Percentiles rank a stretch among this genome's conserved stretches.
Evolutionary conservation across 2,329 filamentous ascomycete genomes (phyloP).

Genomic region (Stachybotrys echinatus): DNA sequence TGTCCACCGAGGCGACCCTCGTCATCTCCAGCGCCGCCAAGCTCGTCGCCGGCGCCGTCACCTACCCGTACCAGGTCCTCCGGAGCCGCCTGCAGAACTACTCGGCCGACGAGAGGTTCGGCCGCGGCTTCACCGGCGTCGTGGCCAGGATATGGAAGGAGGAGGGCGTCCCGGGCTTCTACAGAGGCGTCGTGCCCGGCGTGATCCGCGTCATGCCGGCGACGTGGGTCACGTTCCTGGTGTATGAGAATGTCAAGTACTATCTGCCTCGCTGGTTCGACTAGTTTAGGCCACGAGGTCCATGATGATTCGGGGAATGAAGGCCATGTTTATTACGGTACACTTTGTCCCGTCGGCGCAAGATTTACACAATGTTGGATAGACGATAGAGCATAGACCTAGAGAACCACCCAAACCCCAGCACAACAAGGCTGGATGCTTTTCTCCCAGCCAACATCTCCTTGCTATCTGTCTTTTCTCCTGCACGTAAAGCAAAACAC

Average conservation of each 20-base stretch:
- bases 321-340: too few species aligned
- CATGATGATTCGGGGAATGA: too few species aligned
- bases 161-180: slow-evolving; percentile 81
- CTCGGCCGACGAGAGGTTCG: slow-evolving; percentile 70
- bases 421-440: too few species aligned
- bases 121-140: slow-evolving; percentile 65
- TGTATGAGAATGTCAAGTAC: slow-evolving; percentile 89
- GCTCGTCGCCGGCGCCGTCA: slow-evolving; percentile 80
- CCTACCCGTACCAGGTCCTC: slow-evolving; percentile 94
- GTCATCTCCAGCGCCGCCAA: slow-evolving; percentile 76
- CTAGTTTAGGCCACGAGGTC: not conserved
- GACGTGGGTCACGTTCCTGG: slow-evolving; percentile 93
- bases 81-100: slow-evolving; percentile 86
- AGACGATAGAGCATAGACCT: not conserved
- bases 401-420: not conserved
- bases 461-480: too few species aligned
- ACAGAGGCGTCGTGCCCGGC: slow-evolving; percentile 84
- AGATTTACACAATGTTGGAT: too few species aligned
- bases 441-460: too few species aligned
- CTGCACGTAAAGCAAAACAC: too few species aligned
- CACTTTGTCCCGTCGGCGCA: too few species aligned
- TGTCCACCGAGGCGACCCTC: slow-evolving; percentile 74
- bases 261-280: slow-evolving; percentile 50
- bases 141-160: slow-evolving; percentile 67
- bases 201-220: slow-evolving; percentile 88